Conservation (phyloP, 1,284 basidiomycete species). For the Ceratobasidium sp. region DNA sequence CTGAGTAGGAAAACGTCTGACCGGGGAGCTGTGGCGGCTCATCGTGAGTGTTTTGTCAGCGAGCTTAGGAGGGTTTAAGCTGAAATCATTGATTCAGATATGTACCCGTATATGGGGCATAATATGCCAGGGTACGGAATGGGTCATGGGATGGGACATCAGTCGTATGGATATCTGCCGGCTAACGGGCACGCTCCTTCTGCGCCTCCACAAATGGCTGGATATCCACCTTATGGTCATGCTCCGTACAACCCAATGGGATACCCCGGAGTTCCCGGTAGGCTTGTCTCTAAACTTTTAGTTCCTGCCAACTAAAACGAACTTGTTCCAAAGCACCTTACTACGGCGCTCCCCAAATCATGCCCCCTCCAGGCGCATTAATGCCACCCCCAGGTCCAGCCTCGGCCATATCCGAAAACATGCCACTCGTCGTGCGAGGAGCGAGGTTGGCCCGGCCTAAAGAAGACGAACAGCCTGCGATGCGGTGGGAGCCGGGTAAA, state of each 20-base stretch:
- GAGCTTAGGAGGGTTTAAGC: neutral
- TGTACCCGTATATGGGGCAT: slow-evolving; percentile 23
- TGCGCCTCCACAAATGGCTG: slow-evolving; percentile 18
- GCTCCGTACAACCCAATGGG: slow-evolving; percentile 37
- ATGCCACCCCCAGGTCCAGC: slow-evolving; percentile 27
- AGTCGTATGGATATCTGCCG: slow-evolving; percentile 32
- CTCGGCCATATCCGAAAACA: slow-evolving; percentile 38
- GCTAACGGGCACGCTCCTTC: slow-evolving; percentile 5
- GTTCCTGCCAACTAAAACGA: neutral
- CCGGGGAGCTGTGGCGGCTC: slow-evolving; percentile 22
- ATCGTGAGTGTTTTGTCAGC: slow-evolving; percentile 19
- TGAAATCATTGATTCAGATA: neutral
- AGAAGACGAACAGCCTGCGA: slow-evolving; percentile 40
- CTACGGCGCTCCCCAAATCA: slow-evolving; percentile 38
- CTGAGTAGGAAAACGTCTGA: slow-evolving; percentile 41
- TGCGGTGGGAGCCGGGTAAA: slow-evolving; percentile 44
- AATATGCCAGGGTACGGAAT: no score
- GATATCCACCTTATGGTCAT: slow-evolving; percentile 36
- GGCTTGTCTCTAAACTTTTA: neutral
- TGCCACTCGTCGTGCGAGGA: slow-evolving; percentile 27
- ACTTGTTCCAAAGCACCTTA: slow-evolving; percentile 9
- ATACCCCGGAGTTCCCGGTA: slow-evolving; percentile 29
- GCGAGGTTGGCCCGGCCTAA: slow-evolving; percentile 28
- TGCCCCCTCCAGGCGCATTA: slow-evolving; percentile 17
- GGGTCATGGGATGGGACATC: neutral